Base-by-base conservation (phyloP, 305 asterid species). In the Salvia sclarea region DNA sequence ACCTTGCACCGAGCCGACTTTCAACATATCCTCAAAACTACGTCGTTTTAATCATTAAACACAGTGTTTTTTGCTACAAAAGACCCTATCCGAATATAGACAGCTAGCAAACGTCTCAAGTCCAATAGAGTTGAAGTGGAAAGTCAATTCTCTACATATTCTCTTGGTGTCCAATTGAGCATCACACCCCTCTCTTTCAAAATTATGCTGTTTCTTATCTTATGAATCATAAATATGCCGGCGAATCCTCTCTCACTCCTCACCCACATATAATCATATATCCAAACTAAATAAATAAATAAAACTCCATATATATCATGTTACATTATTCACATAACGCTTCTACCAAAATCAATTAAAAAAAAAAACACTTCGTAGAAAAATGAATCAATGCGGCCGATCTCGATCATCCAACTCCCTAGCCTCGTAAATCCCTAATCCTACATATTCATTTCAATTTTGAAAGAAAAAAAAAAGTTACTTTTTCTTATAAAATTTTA, bases 301-400 rank as follows among this genome's bases (percentile, higher is more conserved):
- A n/a, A n/a, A n/a, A n/a, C 4, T 25, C 30, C 4, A 2, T 25
- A 25, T 25, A 25, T 25, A 25, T 25, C 4, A 25, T 25, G 30
- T 25, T 25, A 25, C 4, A 25, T 25, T 25, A 2, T 25, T 25
- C 8, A 8, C 40, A 37, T 37, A 37, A 3, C 43, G 0, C 8
- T 1, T 37, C 43, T 37, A 37, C 10, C 6, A 6, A 33, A 5
- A 33, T 6, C 0, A 33, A 33, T 33, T 6, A 33, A 5, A 31
- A 31, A 1, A 30, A 30, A 30, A 30, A 30, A 30, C 3, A 30
- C 0, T 37, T 37, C 10, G 11, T 8, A 3, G 9, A n/a, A 28
- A 18, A 20, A 52, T 91, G 97, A 86, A 33, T 74, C 94, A 86
- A 71, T 87, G 96, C 49, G 56, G 77, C 38, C 74, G 13, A 1